Percentiles rank a stretch among this genome's conserved stretches.
Conservation (phyloP, 192 early-diverging fungal species). For the Backusella tuberculispora region DNA sequence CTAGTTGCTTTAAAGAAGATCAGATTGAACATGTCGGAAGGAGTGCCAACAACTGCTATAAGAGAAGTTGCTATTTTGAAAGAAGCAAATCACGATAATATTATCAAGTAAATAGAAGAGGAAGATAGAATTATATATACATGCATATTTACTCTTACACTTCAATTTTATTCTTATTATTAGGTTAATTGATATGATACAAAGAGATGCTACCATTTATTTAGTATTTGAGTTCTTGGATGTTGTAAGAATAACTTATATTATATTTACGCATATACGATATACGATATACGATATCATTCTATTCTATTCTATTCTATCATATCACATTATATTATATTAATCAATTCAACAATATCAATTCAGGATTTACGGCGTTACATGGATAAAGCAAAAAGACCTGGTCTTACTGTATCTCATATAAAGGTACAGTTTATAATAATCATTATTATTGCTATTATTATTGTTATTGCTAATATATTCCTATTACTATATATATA, state of each 20-base stretch:
- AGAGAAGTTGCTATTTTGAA: slow-evolving; percentile 80
- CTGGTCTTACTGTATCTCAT: slow-evolving; percentile 34
- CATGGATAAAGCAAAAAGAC: slow-evolving; percentile 36
- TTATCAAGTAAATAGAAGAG: slow-evolving; percentile 53
- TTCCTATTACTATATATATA: neutral
- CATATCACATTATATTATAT: neutral
- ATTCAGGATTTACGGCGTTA: slow-evolving; percentile 41
- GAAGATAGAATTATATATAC: neutral
- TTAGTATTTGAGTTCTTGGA: slow-evolving; percentile 97
- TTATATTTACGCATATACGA: no score
- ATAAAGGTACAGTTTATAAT: slow-evolving; percentile 26
- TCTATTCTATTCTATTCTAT: no score
- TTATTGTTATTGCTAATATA: neutral
- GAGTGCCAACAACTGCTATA: slow-evolving; percentile 74
- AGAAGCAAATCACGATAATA: slow-evolving; percentile 72
- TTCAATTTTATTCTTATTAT: neutral
- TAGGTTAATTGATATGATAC: slow-evolving; percentile 88
- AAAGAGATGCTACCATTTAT: slow-evolving; percentile 86
- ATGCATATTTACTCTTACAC: neutral
- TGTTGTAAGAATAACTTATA: slow-evolving; percentile 52
- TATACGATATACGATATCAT: no score
- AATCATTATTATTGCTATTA: neutral
- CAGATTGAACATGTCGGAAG: slow-evolving; percentile 65
- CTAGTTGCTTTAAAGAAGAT: slow-evolving; percentile 83
- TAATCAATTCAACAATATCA: slow-evolving; percentile 25